A percentile compares a stretch with the other conserved stretches of the same genome.
phyloP scores from a whole-genome alignment of 2,329 filamentous ascomycete genomes.

The Colletotrichum cereale region DNA sequence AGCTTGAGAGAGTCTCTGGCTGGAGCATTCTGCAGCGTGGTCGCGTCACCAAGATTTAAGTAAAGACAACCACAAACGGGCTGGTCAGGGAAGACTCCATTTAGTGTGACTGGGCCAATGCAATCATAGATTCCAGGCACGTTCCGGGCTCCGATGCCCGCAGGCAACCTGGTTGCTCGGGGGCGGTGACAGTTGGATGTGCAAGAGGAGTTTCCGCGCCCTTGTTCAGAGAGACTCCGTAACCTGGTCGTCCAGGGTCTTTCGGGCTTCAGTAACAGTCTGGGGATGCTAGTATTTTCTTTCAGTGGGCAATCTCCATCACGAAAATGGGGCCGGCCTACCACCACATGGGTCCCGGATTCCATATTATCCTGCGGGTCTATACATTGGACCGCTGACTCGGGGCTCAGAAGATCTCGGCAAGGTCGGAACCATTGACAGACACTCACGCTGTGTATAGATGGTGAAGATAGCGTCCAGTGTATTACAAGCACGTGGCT shows the following conservation, averaged over 20 bases:
- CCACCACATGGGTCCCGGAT: background rate
- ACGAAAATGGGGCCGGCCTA: background rate
- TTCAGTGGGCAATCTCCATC: background rate
- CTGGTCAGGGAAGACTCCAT: background rate
- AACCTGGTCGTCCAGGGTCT: constrained; percentile 19
- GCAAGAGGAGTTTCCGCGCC: background rate
- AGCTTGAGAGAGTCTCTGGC: background rate
- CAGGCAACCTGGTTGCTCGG: background rate
- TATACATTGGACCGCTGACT: constrained; percentile 14
- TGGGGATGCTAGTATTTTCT: constrained; percentile 14
- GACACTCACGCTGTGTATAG: background rate
- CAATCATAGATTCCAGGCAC: constrained; percentile 5
- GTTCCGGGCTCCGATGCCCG: background rate
- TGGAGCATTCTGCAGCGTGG: constrained; percentile 2
- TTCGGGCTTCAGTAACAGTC: constrained; percentile 24
- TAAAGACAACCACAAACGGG: background rate
- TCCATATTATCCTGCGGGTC: constrained; percentile 14
- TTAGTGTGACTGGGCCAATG: constrained; percentile 9
- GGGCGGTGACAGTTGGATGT: constrained; percentile 25
- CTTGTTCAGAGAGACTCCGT: background rate
- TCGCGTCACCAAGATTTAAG: background rate
- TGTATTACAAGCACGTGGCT: constrained; percentile 14
- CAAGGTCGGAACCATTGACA: constrained; percentile 11
- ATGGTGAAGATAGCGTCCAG: background rate
- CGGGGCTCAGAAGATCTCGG: constrained; percentile 1